Conservation (phyloP, 495 filamentous ascomycete genomes). For the Aspergillus bertholletiae region DNA sequence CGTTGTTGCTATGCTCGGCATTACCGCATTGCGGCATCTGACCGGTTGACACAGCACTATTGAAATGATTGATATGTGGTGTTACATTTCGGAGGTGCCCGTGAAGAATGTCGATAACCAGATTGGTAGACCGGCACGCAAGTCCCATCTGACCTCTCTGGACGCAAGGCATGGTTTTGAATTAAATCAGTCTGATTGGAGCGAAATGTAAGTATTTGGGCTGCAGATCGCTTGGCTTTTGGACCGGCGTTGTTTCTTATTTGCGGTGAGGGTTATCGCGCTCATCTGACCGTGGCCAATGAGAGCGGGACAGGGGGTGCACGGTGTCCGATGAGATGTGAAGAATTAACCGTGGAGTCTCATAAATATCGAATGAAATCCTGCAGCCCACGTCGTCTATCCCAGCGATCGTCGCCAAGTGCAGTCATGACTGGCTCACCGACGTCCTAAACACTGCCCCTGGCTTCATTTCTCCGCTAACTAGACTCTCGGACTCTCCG, state of each 20-base stretch:
- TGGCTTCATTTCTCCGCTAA: neutral
- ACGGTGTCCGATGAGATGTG: neutral
- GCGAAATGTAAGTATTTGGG: neutral
- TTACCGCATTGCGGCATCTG: neutral
- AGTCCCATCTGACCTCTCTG: neutral
- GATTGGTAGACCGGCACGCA: constrained; percentile 11
- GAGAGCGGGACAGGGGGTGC: neutral
- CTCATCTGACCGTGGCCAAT: neutral
- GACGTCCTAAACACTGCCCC: neutral
- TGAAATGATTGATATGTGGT: constrained; percentile 1
- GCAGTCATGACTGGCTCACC: neutral
- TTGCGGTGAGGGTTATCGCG: neutral
- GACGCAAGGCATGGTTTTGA: neutral
- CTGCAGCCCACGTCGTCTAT: no score
- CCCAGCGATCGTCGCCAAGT: neutral
- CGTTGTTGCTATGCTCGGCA: neutral
- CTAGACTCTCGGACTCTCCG: constrained; percentile 8
- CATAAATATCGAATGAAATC: no score
- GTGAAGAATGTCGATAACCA: constrained; percentile 6
- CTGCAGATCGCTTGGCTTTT: neutral
- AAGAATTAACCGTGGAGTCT: no score
- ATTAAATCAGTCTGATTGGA: neutral
- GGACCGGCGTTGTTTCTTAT: neutral
- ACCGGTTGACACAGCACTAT: neutral
- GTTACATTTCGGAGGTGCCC: constrained; percentile 18